Evolutionary conservation across 2,329 filamentous ascomycete genomes (phyloP), one percentile per base, ranked within the genome.

Genomic region (Cladosporium colombiae): DNA sequence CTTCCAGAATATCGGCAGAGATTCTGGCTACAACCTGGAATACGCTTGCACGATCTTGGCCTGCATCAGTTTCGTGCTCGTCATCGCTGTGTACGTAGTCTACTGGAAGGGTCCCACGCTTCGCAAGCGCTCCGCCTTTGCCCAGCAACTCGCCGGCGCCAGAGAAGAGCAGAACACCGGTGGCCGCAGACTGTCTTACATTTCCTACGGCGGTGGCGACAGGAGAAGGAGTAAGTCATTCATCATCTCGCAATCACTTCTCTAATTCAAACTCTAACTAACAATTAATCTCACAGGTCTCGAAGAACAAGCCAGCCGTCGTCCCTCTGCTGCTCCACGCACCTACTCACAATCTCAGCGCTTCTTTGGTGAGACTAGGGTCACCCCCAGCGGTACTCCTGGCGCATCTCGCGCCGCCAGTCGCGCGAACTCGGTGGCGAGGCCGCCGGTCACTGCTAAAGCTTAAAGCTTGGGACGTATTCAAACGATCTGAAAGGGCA

Each of bases 41-140:
- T 84, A 82, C 69, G 85, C 86, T 1, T 85, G 81, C 44, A 87
- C 84, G 0, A 80, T 87, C 7, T 79, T 88, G 0, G 83, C 81
- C 0, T 82, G 80, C 53, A 75, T 88, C 57, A 80, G 83, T 2
- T 68, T 70, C 55, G 74, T 86, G 1, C 74, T 86, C 16, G 81
- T 88, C 11, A 80, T 85, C 5, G 81, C 81, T 37, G 84, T 87
- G 5, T 86, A 86, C 68, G 73, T 84, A 18, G 83, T 88, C 66
- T 88, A 88, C 70, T 83, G 78, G 77, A 84, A 86, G 68, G 86
- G 86, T 0, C 82, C 84, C 0, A 73, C 77, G 11, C 81, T 88
- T 37, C 78, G 86, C 3, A 79, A 74, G 33, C 80, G 78, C 49
- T 84, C 82, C 35, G 80, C 81, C 40, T 87, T 87, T 71, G 85